Percentiles rank a stretch among this genome's conserved stretches.
Evolutionary conservation across 345 rosid species (phyloP).

Genomic region (Populus deltoides): DNA sequence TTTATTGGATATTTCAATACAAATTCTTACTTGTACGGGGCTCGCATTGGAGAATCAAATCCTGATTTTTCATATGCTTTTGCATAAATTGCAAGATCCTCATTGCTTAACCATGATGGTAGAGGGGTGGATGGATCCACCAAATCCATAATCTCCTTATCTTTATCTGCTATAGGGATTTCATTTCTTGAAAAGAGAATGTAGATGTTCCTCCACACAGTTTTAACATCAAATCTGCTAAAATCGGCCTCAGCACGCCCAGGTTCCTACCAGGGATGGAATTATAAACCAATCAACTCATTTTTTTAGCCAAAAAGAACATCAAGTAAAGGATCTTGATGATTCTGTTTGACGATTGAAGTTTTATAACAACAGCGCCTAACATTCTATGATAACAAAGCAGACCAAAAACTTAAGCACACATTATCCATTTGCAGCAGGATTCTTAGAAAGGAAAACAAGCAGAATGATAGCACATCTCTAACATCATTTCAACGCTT

Average conservation of each 20-base stretch:
- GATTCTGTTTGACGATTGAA: no score
- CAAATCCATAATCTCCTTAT: slow-evolving; percentile 38
- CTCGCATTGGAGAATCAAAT: slow-evolving; percentile 26
- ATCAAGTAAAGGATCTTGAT: no score
- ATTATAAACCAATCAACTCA: background rate
- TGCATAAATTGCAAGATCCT: slow-evolving; percentile 22
- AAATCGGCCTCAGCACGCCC: slow-evolving; percentile 35
- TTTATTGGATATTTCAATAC: background rate
- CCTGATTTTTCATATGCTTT: slow-evolving; percentile 30
- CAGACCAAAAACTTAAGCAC: background rate
- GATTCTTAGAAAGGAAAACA: background rate
- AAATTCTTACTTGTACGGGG: slow-evolving; percentile 16
- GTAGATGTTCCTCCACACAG: slow-evolving; percentile 26
- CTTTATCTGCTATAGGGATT: slow-evolving; percentile 26
- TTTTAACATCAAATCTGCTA: slow-evolving; percentile 19
- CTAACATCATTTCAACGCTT: no score
- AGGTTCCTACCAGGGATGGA: slow-evolving; percentile 22
- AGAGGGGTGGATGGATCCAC: slow-evolving; percentile 30
- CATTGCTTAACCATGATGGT: slow-evolving; percentile 27
- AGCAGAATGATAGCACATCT: no score
- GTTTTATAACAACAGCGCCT: no score
- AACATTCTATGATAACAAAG: no score
- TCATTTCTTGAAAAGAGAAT: slow-evolving; percentile 35
- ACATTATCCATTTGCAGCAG: background rate
- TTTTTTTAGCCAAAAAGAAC: no score